Conservation (phyloP, 2,329 filamentous ascomycete species). For the Ampelomyces quisqualis region DNA sequence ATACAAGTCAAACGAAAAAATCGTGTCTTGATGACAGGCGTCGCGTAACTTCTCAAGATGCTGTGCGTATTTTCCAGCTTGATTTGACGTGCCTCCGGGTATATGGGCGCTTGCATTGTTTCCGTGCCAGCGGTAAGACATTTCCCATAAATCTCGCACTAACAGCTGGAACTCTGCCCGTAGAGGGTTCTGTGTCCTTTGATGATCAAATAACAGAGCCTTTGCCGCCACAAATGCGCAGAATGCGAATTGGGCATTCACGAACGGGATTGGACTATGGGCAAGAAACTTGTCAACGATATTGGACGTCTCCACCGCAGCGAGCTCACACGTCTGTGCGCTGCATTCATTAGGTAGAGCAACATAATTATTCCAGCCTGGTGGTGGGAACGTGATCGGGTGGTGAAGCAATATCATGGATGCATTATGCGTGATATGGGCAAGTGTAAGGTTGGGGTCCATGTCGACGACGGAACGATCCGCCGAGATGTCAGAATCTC, state of each 20-base stretch:
- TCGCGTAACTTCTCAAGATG: conserved; percentile 28
- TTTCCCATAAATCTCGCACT: conserved; percentile 29
- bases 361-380: conserved; percentile 35
- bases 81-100: conserved; percentile 6
- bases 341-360: conserved; percentile 38
- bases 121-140: conserved; percentile 29
- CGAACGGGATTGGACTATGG: conserved; percentile 34
- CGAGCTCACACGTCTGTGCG: conserved; percentile 37
- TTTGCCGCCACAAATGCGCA: conserved; percentile 39
- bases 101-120: background rate
- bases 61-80: conserved; percentile 30
- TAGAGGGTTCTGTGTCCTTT: conserved; percentile 18
- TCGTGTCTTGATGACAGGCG: conserved; percentile 19
- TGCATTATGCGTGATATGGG: conserved; percentile 40
- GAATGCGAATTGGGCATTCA: conserved; percentile 39
- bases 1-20: conserved; percentile 34
- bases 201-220: conserved; percentile 32
- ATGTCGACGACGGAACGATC: conserved; percentile 33
- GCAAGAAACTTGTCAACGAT: conserved; percentile 38
- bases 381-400: conserved; percentile 34
- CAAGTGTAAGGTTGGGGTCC: conserved; percentile 40
- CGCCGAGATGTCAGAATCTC: conserved; percentile 36
- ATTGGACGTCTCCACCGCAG: conserved; percentile 36
- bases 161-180: conserved; percentile 30
- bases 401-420: conserved; percentile 41